Evolutionary conservation across 1,284 basidiomycete species (phyloP).

Genomic region (Xerocomus nothofagi): DNA sequence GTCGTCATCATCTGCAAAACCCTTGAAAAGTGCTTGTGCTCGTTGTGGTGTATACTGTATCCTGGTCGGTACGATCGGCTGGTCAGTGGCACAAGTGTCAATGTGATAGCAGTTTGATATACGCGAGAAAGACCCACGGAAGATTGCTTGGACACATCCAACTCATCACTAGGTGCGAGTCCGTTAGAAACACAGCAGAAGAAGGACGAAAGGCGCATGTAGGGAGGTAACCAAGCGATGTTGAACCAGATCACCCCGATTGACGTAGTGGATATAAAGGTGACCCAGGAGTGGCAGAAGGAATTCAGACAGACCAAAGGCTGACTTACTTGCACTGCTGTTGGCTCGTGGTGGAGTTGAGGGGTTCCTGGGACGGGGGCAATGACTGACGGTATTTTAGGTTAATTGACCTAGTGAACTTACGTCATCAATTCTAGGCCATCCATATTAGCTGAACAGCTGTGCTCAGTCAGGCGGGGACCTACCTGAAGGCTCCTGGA

Average conservation of each 20-base stretch:
- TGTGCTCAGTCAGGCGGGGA: not conserved
- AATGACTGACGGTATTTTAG: slow-evolving; percentile 15
- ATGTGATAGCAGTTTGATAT: not conserved
- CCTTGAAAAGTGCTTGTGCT: slow-evolving; percentile 56
- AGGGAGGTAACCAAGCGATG: slow-evolving; percentile 19
- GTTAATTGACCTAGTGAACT: slow-evolving; percentile 20
- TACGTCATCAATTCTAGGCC: slow-evolving; percentile 35
- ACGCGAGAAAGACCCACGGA: slow-evolving; percentile 17
- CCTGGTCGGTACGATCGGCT: slow-evolving; percentile 22
- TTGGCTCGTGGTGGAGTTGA: slow-evolving; percentile 25
- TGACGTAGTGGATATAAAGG: slow-evolving; percentile 10
- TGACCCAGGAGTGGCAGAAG: slow-evolving; percentile 10
- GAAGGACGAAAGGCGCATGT: slow-evolving; percentile 53
- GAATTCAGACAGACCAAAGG: slow-evolving; percentile 22
- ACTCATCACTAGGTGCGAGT: slow-evolving; percentile 47
- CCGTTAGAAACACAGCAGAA: slow-evolving; percentile 55
- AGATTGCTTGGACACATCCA: slow-evolving; percentile 29
- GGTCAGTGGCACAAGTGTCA: slow-evolving; percentile 1
- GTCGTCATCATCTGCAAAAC: slow-evolving; percentile 62
- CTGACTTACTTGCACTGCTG: slow-evolving; percentile 33
- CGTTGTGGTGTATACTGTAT: slow-evolving; percentile 52
- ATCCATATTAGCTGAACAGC: not conserved
- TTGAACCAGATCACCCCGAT: slow-evolving; percentile 22
- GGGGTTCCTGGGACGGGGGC: slow-evolving; percentile 27
- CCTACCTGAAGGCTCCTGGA: slow-evolving; percentile 17